Base-by-base conservation (phyloP, 306 rosid genomes). In the Prunus salicina region DNA sequence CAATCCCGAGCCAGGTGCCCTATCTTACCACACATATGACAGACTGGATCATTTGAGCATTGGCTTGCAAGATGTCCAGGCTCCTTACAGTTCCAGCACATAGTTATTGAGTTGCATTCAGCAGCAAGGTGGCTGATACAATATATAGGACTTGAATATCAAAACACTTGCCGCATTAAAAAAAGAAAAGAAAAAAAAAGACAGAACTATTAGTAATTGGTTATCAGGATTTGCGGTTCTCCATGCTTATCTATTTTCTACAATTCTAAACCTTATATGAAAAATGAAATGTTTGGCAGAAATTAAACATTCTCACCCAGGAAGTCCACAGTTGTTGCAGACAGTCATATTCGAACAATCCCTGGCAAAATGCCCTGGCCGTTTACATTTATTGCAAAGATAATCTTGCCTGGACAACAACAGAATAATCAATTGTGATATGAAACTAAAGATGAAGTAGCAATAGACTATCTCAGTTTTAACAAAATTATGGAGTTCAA, bases 1-100 rank as follows among this genome's bases (percentile, higher is more conserved):
- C 81, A 76, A 19, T 81, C 78, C 2, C 78, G 69, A 76, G 84
- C 84, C 34, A 69, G 61, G 73, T 81, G 80, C 46, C 84, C 80
- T 32, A 46, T 30, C 34, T 76, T 81, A 46, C 84, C 77, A 3
- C 77, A 76, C 55, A 64, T 63, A 53, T 76, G 68, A 56, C 69
- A 80, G 57, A 63, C 45, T 19, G 80, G 72, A 41, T 52, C 53
- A 8, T 70, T 81, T 30, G 80, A 32, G 76, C 80, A 81, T 69
- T 69, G 72, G 64, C 19, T 81, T 8, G 73, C 76, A 14, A 81
- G 72, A 52, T 81, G 80, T 2, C 84, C 84, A 0, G 76, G 76
- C 53, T 69, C 77, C 43, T 75, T 81, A 25, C 80, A 81, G 77
- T 75, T 81, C 80, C 84, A 81, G 56, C 80, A 81, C 8, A 49